These are phyloP conservation scores for Stagonosporopsis tanaceti DNA, from an alignment of 2,329 filamentous ascomycete species.

Conservation along the genomic window DNA sequence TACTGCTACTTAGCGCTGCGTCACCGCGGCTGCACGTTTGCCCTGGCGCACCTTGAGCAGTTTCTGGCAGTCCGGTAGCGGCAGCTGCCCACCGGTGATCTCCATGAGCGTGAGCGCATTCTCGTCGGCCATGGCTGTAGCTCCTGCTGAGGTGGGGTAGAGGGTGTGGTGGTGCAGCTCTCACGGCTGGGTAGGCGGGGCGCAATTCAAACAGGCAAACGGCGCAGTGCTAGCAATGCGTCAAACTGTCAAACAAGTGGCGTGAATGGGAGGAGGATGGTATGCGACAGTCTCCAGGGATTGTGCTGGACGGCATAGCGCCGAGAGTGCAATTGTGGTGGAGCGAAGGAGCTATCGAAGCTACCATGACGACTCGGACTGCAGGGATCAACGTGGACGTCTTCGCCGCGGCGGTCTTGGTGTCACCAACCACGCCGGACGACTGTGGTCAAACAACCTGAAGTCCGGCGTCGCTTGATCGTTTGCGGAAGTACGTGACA, in stretches of 20 bases:
- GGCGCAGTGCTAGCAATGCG: conserved; percentile 5
- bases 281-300: neutral
- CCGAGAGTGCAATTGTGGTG: conserved; percentile 20
- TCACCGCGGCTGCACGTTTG: neutral
- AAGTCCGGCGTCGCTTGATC: neutral
- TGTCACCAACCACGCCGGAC: neutral
- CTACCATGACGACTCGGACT: conserved; percentile 19
- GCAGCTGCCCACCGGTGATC: conserved; percentile 14
- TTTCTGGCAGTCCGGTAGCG: conserved; percentile 10
- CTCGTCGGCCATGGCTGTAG: conserved; percentile 6
- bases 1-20: conserved; percentile 11
- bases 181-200: conserved; percentile 1
- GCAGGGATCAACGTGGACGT: conserved; percentile 1
- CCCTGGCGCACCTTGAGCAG: conserved; percentile 18
- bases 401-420: conserved; percentile 13
- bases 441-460: neutral
- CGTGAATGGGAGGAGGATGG: neutral
- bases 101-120: conserved; percentile 15
- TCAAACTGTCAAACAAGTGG: neutral
- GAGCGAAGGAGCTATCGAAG: conserved; percentile 27
- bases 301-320: conserved; percentile 18
- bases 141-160: neutral
- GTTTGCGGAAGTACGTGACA: neutral
- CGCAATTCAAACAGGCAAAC: conserved; percentile 9
- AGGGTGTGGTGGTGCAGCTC: conserved; percentile 1